Percentiles rank a stretch among this genome's conserved stretches.
Conservation (phyloP, 352 stramenopile genomes). For the Pythium vanterpoolii region DNA sequence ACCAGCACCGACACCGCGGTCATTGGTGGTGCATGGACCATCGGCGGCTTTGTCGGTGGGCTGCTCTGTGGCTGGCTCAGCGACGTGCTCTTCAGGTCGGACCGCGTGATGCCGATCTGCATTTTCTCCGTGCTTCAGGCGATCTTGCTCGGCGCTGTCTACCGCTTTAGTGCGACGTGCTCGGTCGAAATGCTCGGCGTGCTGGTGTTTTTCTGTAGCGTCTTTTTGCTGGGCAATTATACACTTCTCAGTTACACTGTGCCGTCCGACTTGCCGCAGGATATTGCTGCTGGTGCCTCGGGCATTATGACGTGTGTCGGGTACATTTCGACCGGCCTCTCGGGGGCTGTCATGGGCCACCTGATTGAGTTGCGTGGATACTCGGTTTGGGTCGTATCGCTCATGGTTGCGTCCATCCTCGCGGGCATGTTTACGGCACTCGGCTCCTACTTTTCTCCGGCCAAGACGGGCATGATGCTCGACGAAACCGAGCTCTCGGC, state of each 20-base stretch:
- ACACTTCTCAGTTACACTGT: slow-evolving; percentile 74
- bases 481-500: slow-evolving; percentile 27
- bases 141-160: slow-evolving; percentile 49
- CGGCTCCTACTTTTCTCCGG: slow-evolving; percentile 50
- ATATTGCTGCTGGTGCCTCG: slow-evolving; percentile 59
- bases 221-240: slow-evolving; percentile 75
- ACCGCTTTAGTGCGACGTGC: slow-evolving; percentile 50
- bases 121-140: slow-evolving; percentile 68
- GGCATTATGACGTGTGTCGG: slow-evolving; percentile 64
- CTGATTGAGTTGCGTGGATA: slow-evolving; percentile 56
- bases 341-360: slow-evolving; percentile 59
- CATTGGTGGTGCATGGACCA: slow-evolving; percentile 71
- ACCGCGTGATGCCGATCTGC: slow-evolving; percentile 66
- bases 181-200: slow-evolving; percentile 43
- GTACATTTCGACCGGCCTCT: slow-evolving; percentile 69
- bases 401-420: slow-evolving; percentile 55
- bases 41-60: slow-evolving; percentile 67
- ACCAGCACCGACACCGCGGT: slow-evolving; percentile 50
- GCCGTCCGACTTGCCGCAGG: slow-evolving; percentile 62
- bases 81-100: slow-evolving; percentile 61
- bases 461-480: slow-evolving; percentile 24
- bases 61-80: slow-evolving; percentile 73
- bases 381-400: slow-evolving; percentile 49
- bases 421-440: slow-evolving; percentile 57
- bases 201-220: slow-evolving; percentile 62